Conservation (phyloP, 2,329 filamentous ascomycete species). For the Neonectria sp. region DNA sequence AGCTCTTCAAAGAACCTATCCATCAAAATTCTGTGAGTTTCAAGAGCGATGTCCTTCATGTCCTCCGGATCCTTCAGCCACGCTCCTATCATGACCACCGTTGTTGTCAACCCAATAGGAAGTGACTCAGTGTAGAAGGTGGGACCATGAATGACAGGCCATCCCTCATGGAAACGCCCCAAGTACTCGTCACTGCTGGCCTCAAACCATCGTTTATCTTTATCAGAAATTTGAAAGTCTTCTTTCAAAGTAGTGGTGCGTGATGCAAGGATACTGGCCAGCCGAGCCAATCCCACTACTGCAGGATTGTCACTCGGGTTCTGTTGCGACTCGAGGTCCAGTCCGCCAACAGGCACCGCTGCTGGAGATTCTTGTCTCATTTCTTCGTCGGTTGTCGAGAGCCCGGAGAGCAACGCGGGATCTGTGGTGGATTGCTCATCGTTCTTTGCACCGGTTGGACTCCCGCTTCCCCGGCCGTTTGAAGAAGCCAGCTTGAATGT, state of each 20-base stretch:
- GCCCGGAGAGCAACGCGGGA: slow-evolving; percentile 1
- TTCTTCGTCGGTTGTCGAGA: slow-evolving; percentile 1
- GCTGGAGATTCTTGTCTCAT: slow-evolving; percentile 7
- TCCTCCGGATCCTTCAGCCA: slow-evolving; percentile 53
- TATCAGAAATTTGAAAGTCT: slow-evolving; percentile 7
- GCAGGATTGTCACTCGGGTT: slow-evolving; percentile 25
- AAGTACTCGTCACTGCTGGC: slow-evolving; percentile 53
- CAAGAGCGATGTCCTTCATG: slow-evolving; percentile 46
- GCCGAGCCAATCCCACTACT: slow-evolving; percentile 25
- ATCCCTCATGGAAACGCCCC: slow-evolving; percentile 57
- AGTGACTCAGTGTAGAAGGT: slow-evolving; percentile 50
- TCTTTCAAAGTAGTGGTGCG: slow-evolving; percentile 31
- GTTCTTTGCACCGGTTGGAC: slow-evolving; percentile 12
- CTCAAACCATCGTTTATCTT: slow-evolving; percentile 38
- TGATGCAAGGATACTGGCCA: slow-evolving; percentile 24
- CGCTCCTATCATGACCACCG: slow-evolving; percentile 57
- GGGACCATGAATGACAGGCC: slow-evolving; percentile 59
- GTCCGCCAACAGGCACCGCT: slow-evolving; percentile 5
- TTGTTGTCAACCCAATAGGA: slow-evolving; percentile 46
- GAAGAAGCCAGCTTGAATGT: slow-evolving; percentile 50
- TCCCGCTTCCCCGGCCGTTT: slow-evolving; percentile 21
- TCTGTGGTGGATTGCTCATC: slow-evolving; percentile 6
- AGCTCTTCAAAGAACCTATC: slow-evolving; percentile 48
- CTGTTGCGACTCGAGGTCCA: slow-evolving; percentile 19
- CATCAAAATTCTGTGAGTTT: slow-evolving; percentile 53